Base-by-base conservation (phyloP, 2,329 filamentous ascomycete species). In the Diplodia seriata region DNA sequence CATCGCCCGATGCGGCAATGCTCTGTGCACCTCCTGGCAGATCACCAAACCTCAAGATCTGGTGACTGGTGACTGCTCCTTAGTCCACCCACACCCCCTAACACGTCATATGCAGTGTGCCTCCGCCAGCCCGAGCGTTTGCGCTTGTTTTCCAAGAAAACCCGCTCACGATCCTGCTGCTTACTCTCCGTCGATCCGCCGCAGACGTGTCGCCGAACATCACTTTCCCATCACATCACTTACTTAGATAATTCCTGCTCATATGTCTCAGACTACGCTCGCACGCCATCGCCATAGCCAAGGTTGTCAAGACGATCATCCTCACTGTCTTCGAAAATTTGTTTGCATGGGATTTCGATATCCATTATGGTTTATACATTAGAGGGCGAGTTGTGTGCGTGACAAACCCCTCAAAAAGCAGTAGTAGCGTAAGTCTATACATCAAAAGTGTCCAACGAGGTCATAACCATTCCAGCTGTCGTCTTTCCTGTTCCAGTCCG, bases 311-410 rank as follows among this genome's bases (percentile, higher is more conserved):
- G 33, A 9, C 33, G 11, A 11, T 11, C 33, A 36, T 36, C 14
- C 2, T 15, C 38, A 43, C 9, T 11, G 31, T 31, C 5, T 1
- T 56, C 20, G 31, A 23, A 18, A 9, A 11, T 5, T 40, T 4
- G 20, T 8, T 8, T n/a, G 5, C 14, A 50, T 20, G 26, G 49
- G 40, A 18, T n/a, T 26, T 12, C 14, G 12, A 51, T 26, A 26
- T 63, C 43, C 36, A 63, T 63, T 63, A 51, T 63, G n/a, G 3
- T 50, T 49, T 61, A 63, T 26, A 63, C 47, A 63, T 51, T 63
- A 63, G 40, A 63, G 59, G 43, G 38, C 20, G 38, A 33, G 31
- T 33, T 33, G 12, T 4, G 6, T 26, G 6, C 36, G 15, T 38
- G 3, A 7, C 26, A 49, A 43, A 38, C 31, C 59, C 50, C 59